phyloP scores from a whole-genome alignment of 129 eudicot genomes.

The Lonicera japonica region DNA sequence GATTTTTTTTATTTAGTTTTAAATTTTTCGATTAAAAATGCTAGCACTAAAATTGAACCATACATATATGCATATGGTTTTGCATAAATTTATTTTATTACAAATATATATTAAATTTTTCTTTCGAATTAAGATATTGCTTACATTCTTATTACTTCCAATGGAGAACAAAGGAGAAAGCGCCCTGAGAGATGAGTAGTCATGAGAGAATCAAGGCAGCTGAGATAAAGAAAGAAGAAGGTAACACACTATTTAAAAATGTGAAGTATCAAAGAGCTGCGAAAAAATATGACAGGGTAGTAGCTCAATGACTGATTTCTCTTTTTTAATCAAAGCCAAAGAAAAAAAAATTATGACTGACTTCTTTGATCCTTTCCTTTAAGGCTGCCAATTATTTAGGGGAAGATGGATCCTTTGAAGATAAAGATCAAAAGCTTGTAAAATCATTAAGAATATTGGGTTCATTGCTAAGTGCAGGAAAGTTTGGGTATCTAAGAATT shows the following conservation, averaged over 20 bases:
- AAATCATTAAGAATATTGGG: conserved; percentile 52
- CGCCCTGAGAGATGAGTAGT: conserved; percentile 56
- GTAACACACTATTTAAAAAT: conserved; percentile 48
- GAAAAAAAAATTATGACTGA: neutral
- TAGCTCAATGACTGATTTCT: conserved; percentile 12
- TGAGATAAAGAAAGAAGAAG: conserved; percentile 57
- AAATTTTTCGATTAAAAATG: too few species aligned
- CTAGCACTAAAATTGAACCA: too few species aligned
- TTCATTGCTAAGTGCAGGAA: conserved; percentile 66
- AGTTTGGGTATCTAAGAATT: too few species aligned
- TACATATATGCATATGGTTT: too few species aligned
- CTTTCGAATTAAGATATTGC: too few species aligned
- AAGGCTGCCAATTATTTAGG: conserved; percentile 53
- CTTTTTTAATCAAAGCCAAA: neutral
- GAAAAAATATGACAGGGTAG: conserved; percentile 61
- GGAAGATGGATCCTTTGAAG: conserved; percentile 43
- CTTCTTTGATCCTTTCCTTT: conserved; percentile 5
- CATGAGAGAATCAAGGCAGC: conserved; percentile 52
- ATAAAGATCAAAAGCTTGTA: conserved; percentile 37
- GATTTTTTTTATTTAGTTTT: too few species aligned
- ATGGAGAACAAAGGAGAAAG: conserved; percentile 42
- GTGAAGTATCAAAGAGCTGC: conserved; percentile 61
- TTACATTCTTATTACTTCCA: neutral
- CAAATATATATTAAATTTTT: too few species aligned
- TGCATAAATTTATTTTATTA: too few species aligned